These are phyloP conservation scores for Epithele typhae DNA, from an alignment of 768 basidiomycete genomes.

Conservation along the genomic window DNA sequence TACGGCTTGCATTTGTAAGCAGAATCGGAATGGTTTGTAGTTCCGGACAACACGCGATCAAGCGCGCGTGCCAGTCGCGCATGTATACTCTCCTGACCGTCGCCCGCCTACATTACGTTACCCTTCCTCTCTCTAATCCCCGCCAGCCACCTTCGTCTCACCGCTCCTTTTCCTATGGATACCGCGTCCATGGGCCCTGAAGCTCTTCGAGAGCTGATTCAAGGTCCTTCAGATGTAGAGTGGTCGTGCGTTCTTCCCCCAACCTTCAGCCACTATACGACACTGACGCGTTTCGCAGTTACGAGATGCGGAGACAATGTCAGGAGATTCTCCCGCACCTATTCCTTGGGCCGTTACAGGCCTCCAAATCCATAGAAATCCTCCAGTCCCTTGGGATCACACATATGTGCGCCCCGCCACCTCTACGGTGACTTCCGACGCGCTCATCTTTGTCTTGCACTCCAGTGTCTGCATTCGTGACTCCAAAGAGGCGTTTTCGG, in stretches of 20 bases:
- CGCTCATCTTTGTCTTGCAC: not conserved
- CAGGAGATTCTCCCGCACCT: constrained; percentile 87
- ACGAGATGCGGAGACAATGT: constrained; percentile 94
- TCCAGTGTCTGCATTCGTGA: constrained; percentile 84
- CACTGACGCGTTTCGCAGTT: constrained; percentile 38
- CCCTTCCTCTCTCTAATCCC: constrained; percentile 1
- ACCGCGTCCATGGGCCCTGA: constrained; percentile 20
- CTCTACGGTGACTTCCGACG: not conserved
- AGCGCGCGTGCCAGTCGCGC: too few species aligned
- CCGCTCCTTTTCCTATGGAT: constrained; percentile 2
- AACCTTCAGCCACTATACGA: not conserved
- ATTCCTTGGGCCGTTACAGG: constrained; percentile 82
- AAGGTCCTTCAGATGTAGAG: constrained; percentile 79
- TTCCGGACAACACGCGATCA: too few species aligned
- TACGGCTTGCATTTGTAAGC: too few species aligned
- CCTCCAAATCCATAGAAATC: constrained; percentile 75
- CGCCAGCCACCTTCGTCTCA: not conserved
- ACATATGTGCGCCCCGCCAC: constrained; percentile 58
- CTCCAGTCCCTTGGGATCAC: constrained; percentile 66
- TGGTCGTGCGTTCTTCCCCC: constrained; percentile 57
- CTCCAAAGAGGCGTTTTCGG: constrained; percentile 85
- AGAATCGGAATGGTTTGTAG: too few species aligned
- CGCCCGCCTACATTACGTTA: not conserved
- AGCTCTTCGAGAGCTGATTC: constrained; percentile 56
- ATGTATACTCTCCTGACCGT: not conserved